Conservation (phyloP, 306 rosid species). For the Prunus mongolica region DNA sequence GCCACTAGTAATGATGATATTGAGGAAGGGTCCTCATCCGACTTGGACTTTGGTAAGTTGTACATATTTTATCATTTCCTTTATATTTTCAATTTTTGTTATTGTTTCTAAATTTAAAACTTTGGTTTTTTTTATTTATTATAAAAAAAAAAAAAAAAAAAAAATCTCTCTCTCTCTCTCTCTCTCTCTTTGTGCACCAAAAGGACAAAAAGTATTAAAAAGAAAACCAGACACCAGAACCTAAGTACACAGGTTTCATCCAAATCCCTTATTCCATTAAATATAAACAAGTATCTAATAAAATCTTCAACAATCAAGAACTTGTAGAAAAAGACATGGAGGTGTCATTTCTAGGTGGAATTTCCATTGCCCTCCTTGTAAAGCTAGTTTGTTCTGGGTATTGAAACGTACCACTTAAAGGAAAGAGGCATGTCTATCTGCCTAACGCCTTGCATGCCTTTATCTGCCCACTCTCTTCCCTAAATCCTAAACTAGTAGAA, state of each 20-base stretch:
- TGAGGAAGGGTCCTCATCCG: conserved; percentile 76
- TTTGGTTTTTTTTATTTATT: too few species aligned
- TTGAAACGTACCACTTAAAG: not conserved
- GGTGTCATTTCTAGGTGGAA: not conserved
- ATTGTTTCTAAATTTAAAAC: too few species aligned
- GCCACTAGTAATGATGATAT: conserved; percentile 33
- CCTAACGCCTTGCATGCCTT: not conserved
- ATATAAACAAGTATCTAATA: not conserved
- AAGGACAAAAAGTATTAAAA: not conserved
- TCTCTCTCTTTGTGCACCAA: not conserved
- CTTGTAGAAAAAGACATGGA: not conserved
- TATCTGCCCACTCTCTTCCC: not conserved
- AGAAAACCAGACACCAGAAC: not conserved
- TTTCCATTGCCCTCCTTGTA: not conserved
- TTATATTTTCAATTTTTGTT: not conserved
- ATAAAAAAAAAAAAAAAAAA: not conserved
- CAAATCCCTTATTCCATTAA: not conserved
- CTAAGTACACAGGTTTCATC: not conserved
- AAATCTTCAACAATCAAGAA: not conserved
- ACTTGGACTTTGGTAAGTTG: conserved; percentile 71
- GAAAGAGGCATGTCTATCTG: not conserved
- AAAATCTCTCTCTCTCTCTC: not conserved
- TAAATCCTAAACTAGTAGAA: not conserved
- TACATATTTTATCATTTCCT: not conserved
- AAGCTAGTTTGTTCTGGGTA: not conserved